These are phyloP conservation scores for Pestalotiopsis sp. DNA, from an alignment of 2,329 filamentous ascomycete genomes.

Conservation along the genomic window DNA sequence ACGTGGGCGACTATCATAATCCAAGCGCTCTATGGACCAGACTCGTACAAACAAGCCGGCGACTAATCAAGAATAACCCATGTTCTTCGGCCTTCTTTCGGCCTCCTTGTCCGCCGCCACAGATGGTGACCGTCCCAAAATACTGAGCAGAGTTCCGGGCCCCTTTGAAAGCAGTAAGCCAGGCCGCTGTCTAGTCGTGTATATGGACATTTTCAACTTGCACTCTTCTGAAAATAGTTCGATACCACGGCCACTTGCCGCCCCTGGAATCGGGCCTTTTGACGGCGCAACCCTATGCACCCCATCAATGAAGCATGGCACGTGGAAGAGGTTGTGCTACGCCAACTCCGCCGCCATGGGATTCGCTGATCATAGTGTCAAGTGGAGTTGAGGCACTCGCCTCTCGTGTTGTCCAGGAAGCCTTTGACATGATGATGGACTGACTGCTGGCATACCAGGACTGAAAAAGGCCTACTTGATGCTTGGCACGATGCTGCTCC, in stretches of 20 bases:
- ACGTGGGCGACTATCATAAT: background rate
- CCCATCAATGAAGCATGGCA: background rate
- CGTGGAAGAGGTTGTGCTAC: background rate
- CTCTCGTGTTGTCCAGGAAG: background rate
- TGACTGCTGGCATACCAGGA: background rate
- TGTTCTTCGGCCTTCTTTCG: background rate
- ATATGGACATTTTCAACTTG: background rate
- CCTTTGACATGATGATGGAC: background rate
- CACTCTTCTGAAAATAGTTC: background rate
- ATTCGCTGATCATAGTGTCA: background rate
- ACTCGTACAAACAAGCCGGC: background rate
- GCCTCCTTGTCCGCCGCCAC: background rate
- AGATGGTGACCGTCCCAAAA: background rate
- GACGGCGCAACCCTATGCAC: background rate
- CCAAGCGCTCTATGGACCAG: background rate
- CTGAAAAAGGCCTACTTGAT: background rate
- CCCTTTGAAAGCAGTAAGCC: background rate
- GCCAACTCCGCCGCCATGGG: background rate
- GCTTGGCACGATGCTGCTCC: background rate
- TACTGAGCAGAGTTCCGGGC: background rate
- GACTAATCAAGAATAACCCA: background rate
- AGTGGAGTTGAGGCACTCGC: background rate
- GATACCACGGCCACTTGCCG: background rate
- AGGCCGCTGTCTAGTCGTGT: background rate
- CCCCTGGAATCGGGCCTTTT: constrained; percentile 10